Evolutionary conservation across 1,139 yeast species (phyloP).

Genomic region (Candida anutae): DNA sequence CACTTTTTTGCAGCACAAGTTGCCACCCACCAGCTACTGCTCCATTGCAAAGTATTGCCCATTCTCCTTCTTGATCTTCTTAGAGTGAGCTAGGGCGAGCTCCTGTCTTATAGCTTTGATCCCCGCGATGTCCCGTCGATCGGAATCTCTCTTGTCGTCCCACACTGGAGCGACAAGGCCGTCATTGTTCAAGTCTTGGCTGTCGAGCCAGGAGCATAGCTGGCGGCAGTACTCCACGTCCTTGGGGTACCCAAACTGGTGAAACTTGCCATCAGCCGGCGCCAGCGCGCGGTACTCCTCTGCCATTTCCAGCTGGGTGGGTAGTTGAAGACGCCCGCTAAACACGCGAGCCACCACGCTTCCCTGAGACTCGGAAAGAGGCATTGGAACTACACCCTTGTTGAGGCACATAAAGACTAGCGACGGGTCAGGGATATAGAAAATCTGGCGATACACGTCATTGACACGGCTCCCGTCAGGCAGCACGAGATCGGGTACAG

Average conservation of each 20-base stretch:
- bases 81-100: conserved; percentile 13
- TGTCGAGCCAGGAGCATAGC: conserved; percentile 14
- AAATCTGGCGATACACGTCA: conserved; percentile 34
- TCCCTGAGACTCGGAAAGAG: conserved; percentile 40
- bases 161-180: conserved; percentile 22
- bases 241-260: conserved; percentile 19
- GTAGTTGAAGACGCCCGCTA: conserved; percentile 32
- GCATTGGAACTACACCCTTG: conserved; percentile 39
- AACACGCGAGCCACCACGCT: conserved; percentile 35
- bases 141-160: conserved; percentile 13
- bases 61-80: conserved; percentile 5
- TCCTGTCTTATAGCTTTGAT: conserved; percentile 1
- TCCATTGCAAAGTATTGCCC: too few species aligned
- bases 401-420: conserved; percentile 31
- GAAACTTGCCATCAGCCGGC: conserved; percentile 22
- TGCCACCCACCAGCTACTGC: too few species aligned
- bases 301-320: conserved; percentile 24
- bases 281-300: conserved; percentile 19
- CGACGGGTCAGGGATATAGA: conserved; percentile 39
- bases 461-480: conserved; percentile 26
- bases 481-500: conserved; percentile 17
- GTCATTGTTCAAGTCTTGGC: conserved; percentile 8
- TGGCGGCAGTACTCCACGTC: conserved; percentile 24
- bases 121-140: conserved; percentile 6
- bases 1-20: too few species aligned